These are phyloP conservation scores for Monilinia fructicola DNA, from an alignment of 2,329 filamentous ascomycete genomes.

Conservation along the genomic window DNA sequence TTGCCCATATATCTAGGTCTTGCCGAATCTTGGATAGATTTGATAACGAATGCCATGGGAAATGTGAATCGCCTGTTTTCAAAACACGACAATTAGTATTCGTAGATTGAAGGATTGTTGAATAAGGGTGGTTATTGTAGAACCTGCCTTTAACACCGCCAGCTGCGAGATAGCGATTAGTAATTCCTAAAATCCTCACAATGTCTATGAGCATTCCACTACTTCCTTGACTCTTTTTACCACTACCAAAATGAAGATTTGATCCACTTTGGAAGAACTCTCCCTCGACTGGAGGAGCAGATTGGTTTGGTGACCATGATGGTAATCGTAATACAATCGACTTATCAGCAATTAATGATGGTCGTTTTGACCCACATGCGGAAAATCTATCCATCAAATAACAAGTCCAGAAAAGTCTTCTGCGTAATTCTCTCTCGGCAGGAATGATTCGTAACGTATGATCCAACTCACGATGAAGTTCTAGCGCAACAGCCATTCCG, in stretches of 20 bases:
- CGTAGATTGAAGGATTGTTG: not conserved
- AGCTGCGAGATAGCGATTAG: constrained; percentile 79
- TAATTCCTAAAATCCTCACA: constrained; percentile 75
- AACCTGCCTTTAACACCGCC: constrained; percentile 67
- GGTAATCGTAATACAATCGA: constrained; percentile 74
- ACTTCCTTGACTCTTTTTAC: constrained; percentile 71
- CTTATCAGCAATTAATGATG: constrained; percentile 76
- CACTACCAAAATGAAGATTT: constrained; percentile 68
- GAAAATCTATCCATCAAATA: constrained; percentile 85
- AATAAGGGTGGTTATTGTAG: not conserved
- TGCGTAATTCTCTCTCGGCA: constrained; percentile 71
- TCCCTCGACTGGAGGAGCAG: constrained; percentile 65
- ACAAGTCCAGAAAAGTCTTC: constrained; percentile 85
- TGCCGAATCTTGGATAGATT: constrained; percentile 83
- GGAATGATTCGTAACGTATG: constrained; percentile 59
- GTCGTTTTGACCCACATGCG: constrained; percentile 76
- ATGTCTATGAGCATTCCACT: constrained; percentile 83
- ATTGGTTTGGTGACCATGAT: constrained; percentile 65
- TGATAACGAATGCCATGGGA: constrained; percentile 85
- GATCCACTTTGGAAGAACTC: constrained; percentile 78
- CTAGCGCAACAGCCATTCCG: constrained; percentile 80
- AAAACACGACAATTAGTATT: constrained; percentile 18
- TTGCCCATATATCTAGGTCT: constrained; percentile 81
- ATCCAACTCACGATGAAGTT: constrained; percentile 75
- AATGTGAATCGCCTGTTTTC: constrained; percentile 70